Conservation (phyloP, 176 grass and related monocot genomes). For the Avena insularis region DNA sequence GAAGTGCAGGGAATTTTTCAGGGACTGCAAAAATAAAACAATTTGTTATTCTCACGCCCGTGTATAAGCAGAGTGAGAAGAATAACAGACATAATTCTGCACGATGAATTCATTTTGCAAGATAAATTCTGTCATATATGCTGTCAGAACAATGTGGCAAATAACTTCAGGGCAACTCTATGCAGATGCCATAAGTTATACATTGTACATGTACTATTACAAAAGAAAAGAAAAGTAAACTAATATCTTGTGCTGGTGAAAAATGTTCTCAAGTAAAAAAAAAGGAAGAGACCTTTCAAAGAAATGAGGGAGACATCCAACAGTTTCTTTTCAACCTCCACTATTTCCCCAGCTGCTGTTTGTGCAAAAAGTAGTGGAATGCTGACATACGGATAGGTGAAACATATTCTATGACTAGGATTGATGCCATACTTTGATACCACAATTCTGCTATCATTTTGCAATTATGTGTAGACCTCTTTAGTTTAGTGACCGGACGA, state of each 20-base stretch:
- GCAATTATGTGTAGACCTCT: not conserved
- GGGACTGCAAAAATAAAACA: constrained; percentile 53
- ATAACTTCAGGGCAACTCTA: not conserved
- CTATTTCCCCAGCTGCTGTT: not conserved
- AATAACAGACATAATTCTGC: not conserved
- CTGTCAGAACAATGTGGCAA: not conserved
- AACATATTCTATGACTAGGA: not conserved
- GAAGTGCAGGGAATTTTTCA: constrained; percentile 71
- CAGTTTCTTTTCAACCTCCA: not conserved
- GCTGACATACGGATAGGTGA: not conserved
- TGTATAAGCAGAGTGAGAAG: not conserved
- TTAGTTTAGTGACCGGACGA: not conserved
- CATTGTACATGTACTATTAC: not conserved
- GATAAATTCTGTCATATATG: not conserved
- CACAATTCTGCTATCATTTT: not conserved
- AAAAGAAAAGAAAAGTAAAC: not conserved
- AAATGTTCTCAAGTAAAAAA: not conserved
- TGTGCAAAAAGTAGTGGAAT: not conserved
- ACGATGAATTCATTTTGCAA: not conserved
- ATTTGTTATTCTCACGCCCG: not conserved
- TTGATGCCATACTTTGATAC: not conserved
- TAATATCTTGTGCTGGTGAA: not conserved
- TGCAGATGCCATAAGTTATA: not conserved
- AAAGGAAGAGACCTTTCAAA: not conserved
- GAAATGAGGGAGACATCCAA: not conserved